These are phyloP conservation scores for Posidonia oceanica DNA, from an alignment of 116 monocot species.

Conservation along the genomic window DNA sequence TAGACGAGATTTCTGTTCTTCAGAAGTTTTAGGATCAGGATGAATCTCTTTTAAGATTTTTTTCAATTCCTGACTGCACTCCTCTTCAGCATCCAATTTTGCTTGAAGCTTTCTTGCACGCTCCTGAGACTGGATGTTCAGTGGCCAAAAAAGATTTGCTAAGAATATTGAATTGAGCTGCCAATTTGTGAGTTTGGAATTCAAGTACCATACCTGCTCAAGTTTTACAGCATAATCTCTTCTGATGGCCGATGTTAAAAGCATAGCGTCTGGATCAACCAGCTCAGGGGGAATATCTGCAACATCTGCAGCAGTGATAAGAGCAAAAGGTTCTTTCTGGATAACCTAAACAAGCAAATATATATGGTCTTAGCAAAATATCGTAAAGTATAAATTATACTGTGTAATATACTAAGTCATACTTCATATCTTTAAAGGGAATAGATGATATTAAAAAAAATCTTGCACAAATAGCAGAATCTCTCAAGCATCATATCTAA, in stretches of 20 bases:
- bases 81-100: slow-evolving; percentile 71
- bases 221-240: slow-evolving; percentile 42
- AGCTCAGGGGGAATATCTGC: slow-evolving; percentile 16
- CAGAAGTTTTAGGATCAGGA: slow-evolving; percentile 22
- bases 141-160: background rate
- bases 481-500: too few relatives aligned
- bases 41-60: slow-evolving; percentile 44
- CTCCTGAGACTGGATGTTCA: slow-evolving; percentile 45
- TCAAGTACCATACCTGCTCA: slow-evolving; percentile 33
- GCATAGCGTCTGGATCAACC: slow-evolving; percentile 13
- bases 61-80: slow-evolving; percentile 37
- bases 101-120: slow-evolving; percentile 51
- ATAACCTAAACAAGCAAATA: slow-evolving; percentile 14
- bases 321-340: slow-evolving; percentile 8
- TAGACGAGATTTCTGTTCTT: slow-evolving; percentile 19
- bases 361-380: too few relatives aligned
- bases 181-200: background rate
- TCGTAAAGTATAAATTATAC: background rate
- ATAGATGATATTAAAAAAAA: too few relatives aligned
- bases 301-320: slow-evolving; percentile 5
- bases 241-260: slow-evolving; percentile 22
- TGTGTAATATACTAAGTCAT: background rate
- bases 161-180: background rate
- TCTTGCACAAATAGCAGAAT: too few relatives aligned
- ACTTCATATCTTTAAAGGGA: background rate